phyloP scores from a whole-genome alignment of 2,329 filamentous ascomycete genomes.

The Trichothecium roseum region DNA sequence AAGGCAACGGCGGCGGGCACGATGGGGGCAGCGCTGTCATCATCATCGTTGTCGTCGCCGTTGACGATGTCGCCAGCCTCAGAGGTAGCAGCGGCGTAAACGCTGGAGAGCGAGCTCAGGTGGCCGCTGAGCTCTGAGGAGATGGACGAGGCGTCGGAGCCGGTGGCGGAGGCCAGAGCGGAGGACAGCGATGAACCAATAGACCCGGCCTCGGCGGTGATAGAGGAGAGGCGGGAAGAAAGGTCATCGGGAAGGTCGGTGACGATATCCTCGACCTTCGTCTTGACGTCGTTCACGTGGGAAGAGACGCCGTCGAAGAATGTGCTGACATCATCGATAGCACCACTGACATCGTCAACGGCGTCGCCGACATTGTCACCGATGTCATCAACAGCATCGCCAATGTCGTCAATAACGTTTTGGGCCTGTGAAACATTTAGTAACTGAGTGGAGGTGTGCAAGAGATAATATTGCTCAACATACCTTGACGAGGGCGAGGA shows the following conservation, averaged over 20 bases:
- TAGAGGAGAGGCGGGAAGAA: slow-evolving; percentile 9
- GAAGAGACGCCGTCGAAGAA: slow-evolving; percentile 3
- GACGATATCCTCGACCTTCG: slow-evolving; percentile 6
- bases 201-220: slow-evolving; percentile 9
- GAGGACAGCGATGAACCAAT: slow-evolving; percentile 14
- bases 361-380: slow-evolving; percentile 6
- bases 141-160: slow-evolving; percentile 4
- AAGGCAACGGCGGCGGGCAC: slow-evolving; percentile 32
- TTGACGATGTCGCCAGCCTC: slow-evolving; percentile 9
- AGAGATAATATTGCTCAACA: slow-evolving; percentile 1
- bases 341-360: slow-evolving; percentile 6
- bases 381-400: slow-evolving; percentile 6
- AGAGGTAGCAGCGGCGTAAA: slow-evolving; percentile 9
- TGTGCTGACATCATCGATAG: slow-evolving; percentile 4
- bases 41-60: slow-evolving; percentile 7
- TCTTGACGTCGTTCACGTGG: slow-evolving; percentile 2
- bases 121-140: slow-evolving; percentile 3
- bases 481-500: slow-evolving; percentile 21
- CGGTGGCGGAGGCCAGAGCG: slow-evolving; percentile 13
- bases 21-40: slow-evolving; percentile 16
- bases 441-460: background rate
- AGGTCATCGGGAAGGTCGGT: slow-evolving; percentile 6
- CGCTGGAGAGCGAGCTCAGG: slow-evolving; percentile 1
- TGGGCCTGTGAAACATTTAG: slow-evolving; percentile 8
- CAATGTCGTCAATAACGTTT: slow-evolving; percentile 9